Conservation (phyloP, 2,329 filamentous ascomycete genomes). For the Diaporthe capsici region DNA sequence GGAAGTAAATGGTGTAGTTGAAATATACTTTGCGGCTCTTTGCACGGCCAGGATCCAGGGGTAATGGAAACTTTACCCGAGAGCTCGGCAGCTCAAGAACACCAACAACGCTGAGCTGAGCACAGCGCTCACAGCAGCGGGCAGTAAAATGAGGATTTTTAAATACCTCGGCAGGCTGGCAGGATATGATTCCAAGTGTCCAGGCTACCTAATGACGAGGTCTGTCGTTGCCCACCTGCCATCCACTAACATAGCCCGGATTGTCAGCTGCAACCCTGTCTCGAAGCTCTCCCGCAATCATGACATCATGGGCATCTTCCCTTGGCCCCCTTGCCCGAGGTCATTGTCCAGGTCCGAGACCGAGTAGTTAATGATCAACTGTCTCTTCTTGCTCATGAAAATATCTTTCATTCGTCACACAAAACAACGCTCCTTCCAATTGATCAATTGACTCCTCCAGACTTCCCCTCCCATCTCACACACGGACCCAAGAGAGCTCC, state of each 20-base stretch:
- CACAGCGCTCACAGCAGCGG: background rate
- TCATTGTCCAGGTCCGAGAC: constrained; percentile 11
- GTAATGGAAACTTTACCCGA: constrained; percentile 2
- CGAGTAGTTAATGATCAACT: constrained; percentile 18
- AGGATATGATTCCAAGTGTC: background rate
- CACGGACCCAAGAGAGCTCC: background rate
- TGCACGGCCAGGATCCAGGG: background rate
- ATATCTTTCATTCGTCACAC: background rate
- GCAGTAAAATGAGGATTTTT: background rate
- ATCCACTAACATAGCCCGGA: constrained; percentile 34
- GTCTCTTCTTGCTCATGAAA: background rate
- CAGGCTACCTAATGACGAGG: background rate
- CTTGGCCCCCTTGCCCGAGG: constrained; percentile 19
- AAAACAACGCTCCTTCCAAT: constrained; percentile 9
- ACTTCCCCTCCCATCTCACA: background rate
- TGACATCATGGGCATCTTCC: constrained; percentile 39
- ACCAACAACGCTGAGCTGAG: background rate
- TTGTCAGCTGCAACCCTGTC: constrained; percentile 35
- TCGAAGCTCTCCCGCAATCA: constrained; percentile 34
- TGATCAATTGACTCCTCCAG: constrained; percentile 4
- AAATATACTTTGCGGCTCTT: constrained; percentile 36
- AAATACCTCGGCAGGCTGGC: background rate
- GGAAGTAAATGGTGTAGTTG: constrained; percentile 8
- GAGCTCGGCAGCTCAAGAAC: constrained; percentile 5
- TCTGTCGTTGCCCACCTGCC: background rate